Evolutionary conservation across 306 rosid species (phyloP), one percentile per base, ranked within the genome.

Genomic region (Quercus glauca): DNA sequence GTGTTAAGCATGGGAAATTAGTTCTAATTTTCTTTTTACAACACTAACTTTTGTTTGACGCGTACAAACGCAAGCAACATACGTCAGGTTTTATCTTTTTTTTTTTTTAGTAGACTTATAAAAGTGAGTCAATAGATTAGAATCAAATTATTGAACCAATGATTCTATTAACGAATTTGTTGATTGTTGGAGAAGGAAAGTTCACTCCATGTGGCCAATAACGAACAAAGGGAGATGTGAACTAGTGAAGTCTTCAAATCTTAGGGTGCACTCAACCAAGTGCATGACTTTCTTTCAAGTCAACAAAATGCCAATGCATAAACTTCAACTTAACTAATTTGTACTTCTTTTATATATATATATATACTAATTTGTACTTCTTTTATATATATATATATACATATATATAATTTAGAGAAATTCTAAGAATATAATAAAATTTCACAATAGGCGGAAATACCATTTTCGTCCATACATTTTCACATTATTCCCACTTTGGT

Each of bases 101-200:
- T 0, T 35, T 37, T 37, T 41, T 41, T 8, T 8, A 33, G 8
- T 67, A 33, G 52, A 67, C 11, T 13, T 49, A 18, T 8, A 67
- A 67, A 65, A 33, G 72, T 9, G 29, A 59, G 17, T 28, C 37
- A 63, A 26, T 45, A 18, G 45, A 2, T 41, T 37, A 41, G 51
- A 18, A 18, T 17, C 26, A 19, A 1, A 67, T 67, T 8, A 33
- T 33, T 33, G 26, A 10, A 67, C 17, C 23, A 18, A 17, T 65
- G 41, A 65, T 65, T 65, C 71, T 65, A 3, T 13, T 49, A 65
- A 15, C n/a, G 25, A 25, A 18, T 37, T 14, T 70, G 37, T 79
- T 76, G 59, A 76, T 83, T 71, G 75, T 26, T 71, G 71, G 71
- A 63, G 74, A 58, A 68, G 73, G 75, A 82, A 78, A 31, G 85